These are phyloP conservation scores for Xylaria palmicola DNA, from an alignment of 495 filamentous ascomycete species.

Conservation along the genomic window DNA sequence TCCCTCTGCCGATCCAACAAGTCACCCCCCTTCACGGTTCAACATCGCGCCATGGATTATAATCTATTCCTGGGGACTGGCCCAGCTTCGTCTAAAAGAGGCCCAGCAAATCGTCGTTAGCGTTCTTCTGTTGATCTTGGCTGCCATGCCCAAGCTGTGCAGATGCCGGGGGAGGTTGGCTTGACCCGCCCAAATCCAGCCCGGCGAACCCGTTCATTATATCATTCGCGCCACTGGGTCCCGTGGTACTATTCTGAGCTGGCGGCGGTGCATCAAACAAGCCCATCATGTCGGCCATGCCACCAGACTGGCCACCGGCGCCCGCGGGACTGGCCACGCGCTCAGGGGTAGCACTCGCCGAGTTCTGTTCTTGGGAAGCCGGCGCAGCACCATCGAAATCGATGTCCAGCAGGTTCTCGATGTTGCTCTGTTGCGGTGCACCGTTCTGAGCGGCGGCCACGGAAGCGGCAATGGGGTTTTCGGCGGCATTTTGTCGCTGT, in stretches of 20 bases:
- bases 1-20: slow-evolving; percentile 19
- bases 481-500: slow-evolving; percentile 83
- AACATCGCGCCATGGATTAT: background rate
- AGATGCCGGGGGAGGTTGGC: slow-evolving; percentile 56
- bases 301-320: slow-evolving; percentile 43
- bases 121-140: slow-evolving; percentile 45
- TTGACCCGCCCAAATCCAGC: slow-evolving; percentile 67
- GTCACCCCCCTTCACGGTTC: background rate
- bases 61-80: background rate
- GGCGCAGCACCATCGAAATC: slow-evolving; percentile 96
- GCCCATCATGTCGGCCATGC: slow-evolving; percentile 88
- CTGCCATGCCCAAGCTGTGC: slow-evolving; percentile 45
- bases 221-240: slow-evolving; percentile 48
- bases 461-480: slow-evolving; percentile 90
- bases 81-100: slow-evolving; percentile 61
- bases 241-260: slow-evolving; percentile 29
- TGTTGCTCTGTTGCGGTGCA: slow-evolving; percentile 64
- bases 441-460: slow-evolving; percentile 68
- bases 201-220: slow-evolving; percentile 84
- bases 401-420: slow-evolving; percentile 95
- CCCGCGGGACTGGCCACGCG: slow-evolving; percentile 65
- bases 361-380: slow-evolving; percentile 76
- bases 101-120: slow-evolving; percentile 86
- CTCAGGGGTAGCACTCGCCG: slow-evolving; percentile 73
- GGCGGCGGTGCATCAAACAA: slow-evolving; percentile 62